Evolutionary conservation across 805 yeast species (phyloP).

Genomic region (Metschnikowia bowlesiae): DNA sequence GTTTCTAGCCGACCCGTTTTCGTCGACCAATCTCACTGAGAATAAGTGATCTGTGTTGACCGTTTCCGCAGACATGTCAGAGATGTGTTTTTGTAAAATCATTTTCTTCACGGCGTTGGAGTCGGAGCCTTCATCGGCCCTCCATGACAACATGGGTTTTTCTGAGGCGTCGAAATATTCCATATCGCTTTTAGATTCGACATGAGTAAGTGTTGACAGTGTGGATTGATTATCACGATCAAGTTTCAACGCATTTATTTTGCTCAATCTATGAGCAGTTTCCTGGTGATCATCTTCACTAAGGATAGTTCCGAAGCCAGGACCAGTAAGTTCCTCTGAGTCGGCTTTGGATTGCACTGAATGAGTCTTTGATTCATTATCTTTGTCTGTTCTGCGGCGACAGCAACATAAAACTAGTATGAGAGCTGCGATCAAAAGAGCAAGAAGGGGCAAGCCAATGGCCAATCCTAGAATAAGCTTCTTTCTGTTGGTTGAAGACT

Average conservation of each 20-base stretch:
- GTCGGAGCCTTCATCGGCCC: slow-evolving; percentile 36
- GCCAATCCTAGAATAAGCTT: slow-evolving; percentile 87
- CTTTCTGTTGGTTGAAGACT: slow-evolving; percentile 33
- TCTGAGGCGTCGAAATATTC: slow-evolving; percentile 34
- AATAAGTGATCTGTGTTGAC: slow-evolving; percentile 81
- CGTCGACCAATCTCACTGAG: slow-evolving; percentile 72
- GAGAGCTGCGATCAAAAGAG: slow-evolving; percentile 44
- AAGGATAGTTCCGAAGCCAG: slow-evolving; percentile 30
- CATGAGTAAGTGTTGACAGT: slow-evolving; percentile 52
- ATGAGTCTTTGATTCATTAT: slow-evolving; percentile 9
- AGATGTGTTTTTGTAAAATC: slow-evolving; percentile 22
- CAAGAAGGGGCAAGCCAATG: slow-evolving; percentile 69
- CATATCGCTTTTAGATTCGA: slow-evolving; percentile 29
- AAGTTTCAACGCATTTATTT: slow-evolving; percentile 48
- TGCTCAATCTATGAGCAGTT: slow-evolving; percentile 40
- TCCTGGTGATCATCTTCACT: slow-evolving; percentile 25
- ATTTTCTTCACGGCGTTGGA: slow-evolving; percentile 17
- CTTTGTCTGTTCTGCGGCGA: slow-evolving; percentile 26
- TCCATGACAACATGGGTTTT: slow-evolving; percentile 40
- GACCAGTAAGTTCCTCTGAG: slow-evolving; percentile 22
- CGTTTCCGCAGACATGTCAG: slow-evolving; percentile 71
- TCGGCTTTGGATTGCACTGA: slow-evolving; percentile 10
- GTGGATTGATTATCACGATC: slow-evolving; percentile 36
- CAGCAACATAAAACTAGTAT: slow-evolving; percentile 54
- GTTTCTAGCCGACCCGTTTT: slow-evolving; percentile 29